Conservation (phyloP, 495 filamentous ascomycete genomes). For the Lasiosphaeriaceae sp. region DNA sequence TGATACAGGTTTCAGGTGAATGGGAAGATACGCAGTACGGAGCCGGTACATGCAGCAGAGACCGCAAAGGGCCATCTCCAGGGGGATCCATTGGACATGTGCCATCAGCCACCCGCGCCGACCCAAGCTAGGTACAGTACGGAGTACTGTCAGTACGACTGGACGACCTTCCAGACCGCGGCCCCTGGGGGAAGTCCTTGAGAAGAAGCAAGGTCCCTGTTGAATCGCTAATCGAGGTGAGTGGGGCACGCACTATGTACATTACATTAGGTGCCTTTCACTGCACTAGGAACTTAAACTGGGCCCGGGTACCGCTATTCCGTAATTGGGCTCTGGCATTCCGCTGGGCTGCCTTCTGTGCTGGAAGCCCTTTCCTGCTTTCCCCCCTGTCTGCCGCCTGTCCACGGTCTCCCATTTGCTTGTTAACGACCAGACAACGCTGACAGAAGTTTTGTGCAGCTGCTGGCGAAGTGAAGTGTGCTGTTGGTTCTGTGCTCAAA, state of each 20-base stretch:
- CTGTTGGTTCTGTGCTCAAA: no score
- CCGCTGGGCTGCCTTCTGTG: neutral
- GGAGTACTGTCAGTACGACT: neutral
- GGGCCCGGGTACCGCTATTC: neutral
- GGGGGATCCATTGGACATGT: neutral
- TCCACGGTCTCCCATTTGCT: no score
- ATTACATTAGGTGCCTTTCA: no score
- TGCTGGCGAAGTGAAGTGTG: no score
- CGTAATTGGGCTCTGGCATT: neutral
- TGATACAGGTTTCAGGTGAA: slow-evolving; percentile 16
- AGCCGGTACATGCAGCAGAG: neutral
- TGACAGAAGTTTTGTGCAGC: no score
- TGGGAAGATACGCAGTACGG: slow-evolving; percentile 1
- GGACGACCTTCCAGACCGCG: neutral
- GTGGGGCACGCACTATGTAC: neutral
- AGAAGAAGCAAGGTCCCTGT: no score
- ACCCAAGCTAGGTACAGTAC: neutral
- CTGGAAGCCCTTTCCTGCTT: no score
- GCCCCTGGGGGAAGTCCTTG: neutral
- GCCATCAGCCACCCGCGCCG: neutral
- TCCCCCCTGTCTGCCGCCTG: no score
- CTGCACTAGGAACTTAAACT: neutral
- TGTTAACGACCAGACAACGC: no score
- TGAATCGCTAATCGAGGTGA: neutral
- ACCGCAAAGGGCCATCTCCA: neutral